Conservation (phyloP, 169 alveolate genomes). For the Ichthyophthirius multifiliis region DNA sequence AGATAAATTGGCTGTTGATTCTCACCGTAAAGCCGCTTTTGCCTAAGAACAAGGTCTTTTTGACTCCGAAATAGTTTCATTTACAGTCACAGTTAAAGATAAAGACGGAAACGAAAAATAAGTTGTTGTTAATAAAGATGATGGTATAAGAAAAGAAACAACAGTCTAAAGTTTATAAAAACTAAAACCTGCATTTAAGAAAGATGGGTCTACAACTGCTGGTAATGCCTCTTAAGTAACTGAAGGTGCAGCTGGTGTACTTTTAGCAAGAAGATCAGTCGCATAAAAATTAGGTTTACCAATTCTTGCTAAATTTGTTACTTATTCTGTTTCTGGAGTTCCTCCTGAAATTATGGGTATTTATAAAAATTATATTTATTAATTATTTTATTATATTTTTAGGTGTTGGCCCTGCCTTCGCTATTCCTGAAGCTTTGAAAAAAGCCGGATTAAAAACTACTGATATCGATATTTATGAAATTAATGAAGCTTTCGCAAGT, state of each 20-base stretch:
- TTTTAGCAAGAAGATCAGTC: conserved; percentile 84
- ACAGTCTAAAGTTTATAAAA: conserved; percentile 72
- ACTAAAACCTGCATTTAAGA: conserved; percentile 89
- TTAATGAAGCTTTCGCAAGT: conserved; percentile 94
- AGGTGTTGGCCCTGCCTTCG: conserved; percentile 90
- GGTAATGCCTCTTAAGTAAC: conserved; percentile 91
- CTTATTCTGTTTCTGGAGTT: conserved; percentile 89
- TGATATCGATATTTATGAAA: conserved; percentile 90
- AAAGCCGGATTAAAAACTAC: conserved; percentile 78
- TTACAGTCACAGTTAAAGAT: conserved; percentile 52
- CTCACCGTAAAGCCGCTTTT: conserved; percentile 81
- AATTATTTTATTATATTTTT: neutral
- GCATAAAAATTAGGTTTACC: conserved; percentile 82
- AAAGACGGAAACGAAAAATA: conserved; percentile 65
- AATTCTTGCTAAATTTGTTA: conserved; percentile 80
- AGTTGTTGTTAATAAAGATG: conserved; percentile 77
- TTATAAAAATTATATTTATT: neutral
- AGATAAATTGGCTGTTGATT: conserved; percentile 85
- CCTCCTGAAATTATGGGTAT: conserved; percentile 93
- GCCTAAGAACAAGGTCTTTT: conserved; percentile 70
- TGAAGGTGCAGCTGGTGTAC: conserved; percentile 93
- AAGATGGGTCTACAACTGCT: conserved; percentile 91
- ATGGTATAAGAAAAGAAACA: conserved; percentile 87
- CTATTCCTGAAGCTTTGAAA: conserved; percentile 89
- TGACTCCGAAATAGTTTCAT: conserved; percentile 75